Evolutionary conservation across 768 basidiomycete genomes (phyloP).

Genomic region (Lactarius vividus): DNA sequence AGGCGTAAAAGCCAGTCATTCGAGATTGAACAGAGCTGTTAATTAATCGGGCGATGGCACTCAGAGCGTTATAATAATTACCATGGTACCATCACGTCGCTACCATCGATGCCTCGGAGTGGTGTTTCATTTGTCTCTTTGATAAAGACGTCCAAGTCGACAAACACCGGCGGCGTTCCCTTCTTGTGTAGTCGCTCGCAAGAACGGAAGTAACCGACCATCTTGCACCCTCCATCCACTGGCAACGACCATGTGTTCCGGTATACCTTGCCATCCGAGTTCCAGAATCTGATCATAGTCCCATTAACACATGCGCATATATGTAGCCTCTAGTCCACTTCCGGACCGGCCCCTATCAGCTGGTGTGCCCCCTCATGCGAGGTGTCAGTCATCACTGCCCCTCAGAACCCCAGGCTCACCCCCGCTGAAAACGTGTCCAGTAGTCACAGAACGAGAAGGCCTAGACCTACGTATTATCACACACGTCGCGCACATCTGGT

Average conservation of each 20-base stretch:
- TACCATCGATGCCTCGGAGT: too few relatives aligned
- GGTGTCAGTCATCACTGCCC: background rate
- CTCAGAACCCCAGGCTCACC: background rate
- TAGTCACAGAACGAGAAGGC: background rate
- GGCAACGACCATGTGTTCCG: background rate
- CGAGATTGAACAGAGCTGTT: too few relatives aligned
- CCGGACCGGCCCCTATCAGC: background rate
- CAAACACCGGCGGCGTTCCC: too few relatives aligned
- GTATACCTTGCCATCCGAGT: background rate
- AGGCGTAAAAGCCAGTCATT: too few relatives aligned
- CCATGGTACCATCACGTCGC: too few relatives aligned
- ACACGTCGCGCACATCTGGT: constrained; percentile 23
- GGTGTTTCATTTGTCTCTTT: too few relatives aligned
- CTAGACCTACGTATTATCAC: constrained; percentile 1
- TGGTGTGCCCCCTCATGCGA: background rate
- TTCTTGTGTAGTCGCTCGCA: too few relatives aligned
- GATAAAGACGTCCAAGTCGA: too few relatives aligned
- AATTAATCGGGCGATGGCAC: too few relatives aligned
- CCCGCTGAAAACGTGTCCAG: background rate
- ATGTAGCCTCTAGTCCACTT: background rate
- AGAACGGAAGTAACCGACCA: background rate
- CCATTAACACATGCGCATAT: background rate
- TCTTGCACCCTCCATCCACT: background rate
- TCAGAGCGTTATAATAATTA: too few relatives aligned
- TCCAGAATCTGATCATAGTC: background rate